Conservation (phyloP, 1,284 basidiomycete genomes). For the Coniferiporia sulphurascens region DNA sequence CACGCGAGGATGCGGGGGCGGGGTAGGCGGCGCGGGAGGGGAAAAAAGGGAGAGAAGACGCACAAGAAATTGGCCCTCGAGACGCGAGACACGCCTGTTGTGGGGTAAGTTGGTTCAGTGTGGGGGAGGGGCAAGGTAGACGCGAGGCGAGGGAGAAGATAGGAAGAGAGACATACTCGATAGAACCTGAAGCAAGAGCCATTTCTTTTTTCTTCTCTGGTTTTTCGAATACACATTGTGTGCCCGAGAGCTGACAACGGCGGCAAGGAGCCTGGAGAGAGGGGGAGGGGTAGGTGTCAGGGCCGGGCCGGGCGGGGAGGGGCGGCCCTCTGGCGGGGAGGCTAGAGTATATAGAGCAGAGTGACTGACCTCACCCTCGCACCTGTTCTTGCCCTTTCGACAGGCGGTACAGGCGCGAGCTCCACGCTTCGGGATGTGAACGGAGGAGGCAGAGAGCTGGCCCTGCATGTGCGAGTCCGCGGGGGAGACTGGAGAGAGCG, state of each 20-base stretch:
- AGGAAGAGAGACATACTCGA: constrained; percentile 48
- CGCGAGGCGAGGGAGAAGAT: constrained; percentile 20
- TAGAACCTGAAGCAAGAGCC: constrained; percentile 51
- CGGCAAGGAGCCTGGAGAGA: constrained; percentile 73
- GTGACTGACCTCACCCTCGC: constrained; percentile 78
- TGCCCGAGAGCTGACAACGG: constrained; percentile 81
- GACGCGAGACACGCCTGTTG: constrained; percentile 66
- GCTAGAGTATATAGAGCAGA: constrained; percentile 9
- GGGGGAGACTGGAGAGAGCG: constrained; percentile 19
- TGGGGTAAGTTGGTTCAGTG: too few species aligned
- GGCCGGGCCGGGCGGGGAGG: constrained; percentile 58
- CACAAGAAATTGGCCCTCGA: constrained; percentile 81
- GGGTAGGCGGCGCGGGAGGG: constrained; percentile 5
- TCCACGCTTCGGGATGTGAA: constrained; percentile 66
- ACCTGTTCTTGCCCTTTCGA: constrained; percentile 89
- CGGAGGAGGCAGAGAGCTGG: too few species aligned
- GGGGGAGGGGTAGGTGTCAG: constrained; percentile 30
- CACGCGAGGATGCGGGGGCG: neutral
- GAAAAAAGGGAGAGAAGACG: constrained; percentile 24
- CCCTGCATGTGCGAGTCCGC: constrained; percentile 34
- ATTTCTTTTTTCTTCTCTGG: constrained; percentile 75
- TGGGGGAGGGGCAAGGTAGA: constrained; percentile 18
- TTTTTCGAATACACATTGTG: constrained; percentile 87
- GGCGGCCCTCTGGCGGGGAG: constrained; percentile 41
- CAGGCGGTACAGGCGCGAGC: constrained; percentile 77